phyloP scores from a whole-genome alignment of 164 flowering plant species.

The Echeveria elegans region DNA sequence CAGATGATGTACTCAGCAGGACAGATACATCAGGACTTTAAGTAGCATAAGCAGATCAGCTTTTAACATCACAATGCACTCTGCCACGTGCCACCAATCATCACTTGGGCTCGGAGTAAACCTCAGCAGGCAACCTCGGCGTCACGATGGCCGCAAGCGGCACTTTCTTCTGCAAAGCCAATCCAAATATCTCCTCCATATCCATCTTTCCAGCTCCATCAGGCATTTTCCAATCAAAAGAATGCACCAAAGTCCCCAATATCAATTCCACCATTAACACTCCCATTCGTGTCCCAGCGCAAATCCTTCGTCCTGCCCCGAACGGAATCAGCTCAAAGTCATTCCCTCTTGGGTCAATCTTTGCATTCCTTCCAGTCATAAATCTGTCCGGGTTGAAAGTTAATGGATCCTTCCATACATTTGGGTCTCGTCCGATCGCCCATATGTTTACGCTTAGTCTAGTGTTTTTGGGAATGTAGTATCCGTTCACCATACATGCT shows the following conservation, averaged over 20 bases:
- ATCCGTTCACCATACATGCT: conserved; percentile 59
- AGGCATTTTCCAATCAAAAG: conserved; percentile 54
- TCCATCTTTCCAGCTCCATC: conserved; percentile 48
- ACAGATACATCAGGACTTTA: not conserved
- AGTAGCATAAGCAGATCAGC: not conserved
- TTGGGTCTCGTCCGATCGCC: conserved; percentile 81
- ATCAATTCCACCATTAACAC: conserved; percentile 56
- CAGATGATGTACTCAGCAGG: no score
- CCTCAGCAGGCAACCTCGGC: conserved; percentile 35
- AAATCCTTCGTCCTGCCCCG: conserved; percentile 84
- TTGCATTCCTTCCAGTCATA: conserved; percentile 44
- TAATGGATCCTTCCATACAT: conserved; percentile 52
- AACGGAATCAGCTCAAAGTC: conserved; percentile 79
- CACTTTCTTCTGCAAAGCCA: conserved; percentile 56
- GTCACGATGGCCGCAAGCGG: conserved; percentile 46
- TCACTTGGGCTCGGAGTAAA: not conserved
- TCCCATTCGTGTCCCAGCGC: conserved; percentile 73
- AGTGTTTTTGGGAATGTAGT: conserved; percentile 60
- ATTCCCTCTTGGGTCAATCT: conserved; percentile 53
- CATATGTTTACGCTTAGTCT: conserved; percentile 64
- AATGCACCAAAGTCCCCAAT: conserved; percentile 61
- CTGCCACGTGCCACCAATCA: not conserved
- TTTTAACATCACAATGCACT: not conserved
- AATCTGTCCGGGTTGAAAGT: conserved; percentile 67
- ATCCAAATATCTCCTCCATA: conserved; percentile 83